phyloP scores from a whole-genome alignment of 208 protist genomes.

The Trypanosoma mega region DNA sequence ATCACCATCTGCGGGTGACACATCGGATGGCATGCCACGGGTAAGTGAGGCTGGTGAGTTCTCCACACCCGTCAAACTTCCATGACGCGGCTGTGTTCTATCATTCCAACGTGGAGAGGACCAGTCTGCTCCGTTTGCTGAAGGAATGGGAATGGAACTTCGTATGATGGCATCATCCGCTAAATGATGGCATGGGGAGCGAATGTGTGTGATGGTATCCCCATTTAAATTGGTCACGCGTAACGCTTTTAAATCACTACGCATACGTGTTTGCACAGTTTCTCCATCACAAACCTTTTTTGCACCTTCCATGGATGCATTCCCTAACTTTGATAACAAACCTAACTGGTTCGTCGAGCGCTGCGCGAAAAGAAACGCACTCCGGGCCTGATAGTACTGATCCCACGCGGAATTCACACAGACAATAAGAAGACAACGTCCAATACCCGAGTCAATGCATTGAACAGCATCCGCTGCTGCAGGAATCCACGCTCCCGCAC shows the following conservation, averaged over 20 bases:
- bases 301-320: too few species aligned
- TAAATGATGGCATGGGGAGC: neutral
- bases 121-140: neutral
- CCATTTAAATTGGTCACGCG: neutral
- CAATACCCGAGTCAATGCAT: constrained; percentile 19
- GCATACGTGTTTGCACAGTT: too few species aligned
- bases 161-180: neutral
- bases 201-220: neutral
- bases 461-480: constrained; percentile 5
- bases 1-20: neutral
- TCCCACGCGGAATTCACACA: constrained; percentile 35
- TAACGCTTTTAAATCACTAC: too few species aligned
- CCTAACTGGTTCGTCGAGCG: constrained; percentile 12
- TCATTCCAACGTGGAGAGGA: neutral
- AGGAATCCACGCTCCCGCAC: neutral
- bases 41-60: too few species aligned
- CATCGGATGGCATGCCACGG: neutral
- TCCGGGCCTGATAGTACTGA: constrained; percentile 28
- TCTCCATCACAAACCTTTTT: too few species aligned
- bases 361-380: constrained; percentile 30
- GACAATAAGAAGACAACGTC: constrained; percentile 22
- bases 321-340: too few species aligned
- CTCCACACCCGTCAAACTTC: neutral
- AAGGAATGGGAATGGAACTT: neutral
- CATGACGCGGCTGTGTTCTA: neutral